Percentiles rank a stretch among this genome's conserved stretches.
Conservation (phyloP, 495 filamentous ascomycete genomes). For the Neurospora sp. region DNA sequence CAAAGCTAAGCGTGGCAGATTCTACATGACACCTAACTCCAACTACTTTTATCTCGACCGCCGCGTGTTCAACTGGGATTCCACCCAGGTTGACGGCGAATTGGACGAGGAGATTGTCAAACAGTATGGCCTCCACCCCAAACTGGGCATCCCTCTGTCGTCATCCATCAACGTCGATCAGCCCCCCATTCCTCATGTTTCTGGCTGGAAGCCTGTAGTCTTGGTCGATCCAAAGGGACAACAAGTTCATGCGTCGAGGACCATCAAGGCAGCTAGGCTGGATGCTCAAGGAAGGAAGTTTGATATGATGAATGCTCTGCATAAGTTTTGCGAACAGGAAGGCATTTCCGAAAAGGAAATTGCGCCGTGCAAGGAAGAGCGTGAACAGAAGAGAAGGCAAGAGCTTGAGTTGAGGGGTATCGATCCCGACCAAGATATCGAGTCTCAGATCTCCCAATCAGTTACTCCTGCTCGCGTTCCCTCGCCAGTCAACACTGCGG, state of each 20-base stretch:
- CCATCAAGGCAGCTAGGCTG: slow-evolving; percentile 22
- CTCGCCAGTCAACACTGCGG: background rate
- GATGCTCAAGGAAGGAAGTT: slow-evolving; percentile 17
- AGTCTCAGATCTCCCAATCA: slow-evolving; percentile 1
- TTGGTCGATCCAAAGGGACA: slow-evolving; percentile 23
- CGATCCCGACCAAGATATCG: slow-evolving; percentile 15
- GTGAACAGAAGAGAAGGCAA: slow-evolving; percentile 18
- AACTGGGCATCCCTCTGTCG: slow-evolving; percentile 30
- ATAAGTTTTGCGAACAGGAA: slow-evolving; percentile 19
- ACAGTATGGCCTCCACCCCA: slow-evolving; percentile 34
- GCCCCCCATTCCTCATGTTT: slow-evolving; percentile 17
- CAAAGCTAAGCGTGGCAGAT: slow-evolving; percentile 29
- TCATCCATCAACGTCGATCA: slow-evolving; percentile 29
- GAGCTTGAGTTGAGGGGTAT: slow-evolving; percentile 14
- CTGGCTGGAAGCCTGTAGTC: slow-evolving; percentile 27
- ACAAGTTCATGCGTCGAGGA: slow-evolving; percentile 31
- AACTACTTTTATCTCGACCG: slow-evolving; percentile 34
- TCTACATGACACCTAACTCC: slow-evolving; percentile 29
- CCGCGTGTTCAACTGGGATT: slow-evolving; percentile 31
- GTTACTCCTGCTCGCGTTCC: background rate
- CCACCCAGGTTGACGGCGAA: slow-evolving; percentile 27
- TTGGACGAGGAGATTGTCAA: slow-evolving; percentile 31
- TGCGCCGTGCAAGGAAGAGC: slow-evolving; percentile 20
- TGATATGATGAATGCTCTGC: slow-evolving; percentile 11
- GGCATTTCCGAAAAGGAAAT: slow-evolving; percentile 26